Evolutionary conservation across 202 grass and related monocot genomes (phyloP).

Genomic region (Bolboschoenoplectus hybrid): DNA sequence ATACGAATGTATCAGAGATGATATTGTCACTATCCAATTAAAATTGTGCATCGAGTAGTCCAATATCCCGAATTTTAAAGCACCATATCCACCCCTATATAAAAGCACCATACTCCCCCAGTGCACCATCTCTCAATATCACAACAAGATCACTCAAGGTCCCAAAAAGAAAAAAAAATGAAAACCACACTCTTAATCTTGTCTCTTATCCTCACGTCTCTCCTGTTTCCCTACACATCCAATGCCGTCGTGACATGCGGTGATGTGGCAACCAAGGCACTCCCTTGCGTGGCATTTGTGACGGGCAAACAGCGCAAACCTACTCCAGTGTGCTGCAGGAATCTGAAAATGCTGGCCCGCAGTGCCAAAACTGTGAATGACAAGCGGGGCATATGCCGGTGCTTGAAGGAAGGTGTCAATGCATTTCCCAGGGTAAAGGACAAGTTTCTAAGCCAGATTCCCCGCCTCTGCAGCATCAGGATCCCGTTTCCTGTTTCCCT

Average conservation of each 20-base stretch:
- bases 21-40: slow-evolving; percentile 20
- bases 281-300: slow-evolving; percentile 34
- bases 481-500: slow-evolving; percentile 44
- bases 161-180: background rate
- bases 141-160: background rate
- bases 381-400: slow-evolving; percentile 42
- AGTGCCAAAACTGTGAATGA: slow-evolving; percentile 34
- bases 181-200: slow-evolving; percentile 31
- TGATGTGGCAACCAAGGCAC: slow-evolving; percentile 28
- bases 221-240: slow-evolving; percentile 29
- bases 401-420: slow-evolving; percentile 34
- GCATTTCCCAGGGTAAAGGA: slow-evolving; percentile 37
- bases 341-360: slow-evolving; percentile 37
- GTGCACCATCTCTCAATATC: background rate
- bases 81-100: slow-evolving; percentile 31
- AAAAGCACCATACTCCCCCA: slow-evolving; percentile 7
- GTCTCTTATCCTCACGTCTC: slow-evolving; percentile 26
- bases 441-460: slow-evolving; percentile 30
- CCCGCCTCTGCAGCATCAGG: slow-evolving; percentile 38
- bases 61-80: slow-evolving; percentile 31
- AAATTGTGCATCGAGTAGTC: slow-evolving; percentile 25
- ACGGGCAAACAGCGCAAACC: slow-evolving; percentile 36
- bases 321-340: slow-evolving; percentile 21
- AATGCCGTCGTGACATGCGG: slow-evolving; percentile 33
- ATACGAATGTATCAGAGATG: background rate